A percentile compares a stretch with the other conserved stretches of the same genome.
Evolutionary conservation across 345 rosid species (phyloP).

Genomic region (thale cress (Arabidopsis thaliana)): TAIR10.1 NC_003071.7:12903001-12903500

Average conservation of each 20-base stretch:
- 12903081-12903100: slow-evolving; percentile 42
- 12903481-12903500: slow-evolving; percentile 31
- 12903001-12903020: slow-evolving; percentile 10
- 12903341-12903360: slow-evolving; percentile 15
- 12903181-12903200: background rate
- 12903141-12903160: slow-evolving; percentile 34
- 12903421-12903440: slow-evolving; percentile 36
- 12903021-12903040: slow-evolving; percentile 29
- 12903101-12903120: slow-evolving; percentile 21
- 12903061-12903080: slow-evolving; percentile 32
- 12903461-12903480: slow-evolving; percentile 37
- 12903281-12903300: slow-evolving; percentile 7
- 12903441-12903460: slow-evolving; percentile 47
- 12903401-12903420: slow-evolving; percentile 33
- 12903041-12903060: slow-evolving; percentile 32
- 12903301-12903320: slow-evolving; percentile 26
- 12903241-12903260: background rate
- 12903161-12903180: slow-evolving; percentile 15
- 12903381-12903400: slow-evolving; percentile 22
- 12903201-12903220: slow-evolving; percentile 10
- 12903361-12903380: slow-evolving; percentile 25
- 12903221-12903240: slow-evolving; percentile 9
- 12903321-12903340: slow-evolving; percentile 35
- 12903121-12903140: slow-evolving; percentile 37
- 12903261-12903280: background rate